phyloP scores from a whole-genome alignment of 2,329 filamentous ascomycete species.

The Apiospora rasikravindrae region DNA sequence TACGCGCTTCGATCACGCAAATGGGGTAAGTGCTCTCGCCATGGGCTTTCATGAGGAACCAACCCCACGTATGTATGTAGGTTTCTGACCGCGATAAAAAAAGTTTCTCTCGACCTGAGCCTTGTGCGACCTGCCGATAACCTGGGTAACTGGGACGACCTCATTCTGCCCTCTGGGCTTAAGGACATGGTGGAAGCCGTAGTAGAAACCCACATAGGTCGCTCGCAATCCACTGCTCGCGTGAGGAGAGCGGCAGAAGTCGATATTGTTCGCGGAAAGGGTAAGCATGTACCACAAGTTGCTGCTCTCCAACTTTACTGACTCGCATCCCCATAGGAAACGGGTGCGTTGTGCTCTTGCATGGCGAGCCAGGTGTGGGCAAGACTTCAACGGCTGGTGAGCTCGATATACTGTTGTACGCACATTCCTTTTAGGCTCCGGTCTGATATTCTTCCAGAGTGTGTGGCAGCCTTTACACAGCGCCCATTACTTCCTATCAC shows the following conservation, averaged over 20 bases:
- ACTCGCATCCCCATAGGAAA: constrained; percentile 31
- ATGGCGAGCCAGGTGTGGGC: constrained; percentile 32
- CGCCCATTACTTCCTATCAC: constrained; percentile 22
- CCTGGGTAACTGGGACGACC: constrained; percentile 32
- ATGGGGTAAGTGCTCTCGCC: constrained; percentile 33
- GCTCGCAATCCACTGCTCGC: constrained; percentile 19
- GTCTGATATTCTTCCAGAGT: background rate
- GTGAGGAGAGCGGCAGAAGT: constrained; percentile 25
- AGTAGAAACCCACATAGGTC: constrained; percentile 33
- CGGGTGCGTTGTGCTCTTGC: constrained; percentile 39
- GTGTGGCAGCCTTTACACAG: constrained; percentile 20
- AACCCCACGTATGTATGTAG: background rate
- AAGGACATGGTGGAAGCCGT: constrained; percentile 37
- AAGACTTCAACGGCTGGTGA: constrained; percentile 25
- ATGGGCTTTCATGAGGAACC: too few relatives aligned
- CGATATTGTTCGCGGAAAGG: constrained; percentile 38
- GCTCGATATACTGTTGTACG: background rate
- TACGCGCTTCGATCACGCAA: constrained; percentile 35
- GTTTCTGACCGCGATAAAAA: background rate
- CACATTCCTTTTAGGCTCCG: too few relatives aligned
- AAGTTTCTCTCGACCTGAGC: constrained; percentile 28
- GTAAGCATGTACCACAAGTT: constrained; percentile 22
- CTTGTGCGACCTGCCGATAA: constrained; percentile 22
- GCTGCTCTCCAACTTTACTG: background rate
- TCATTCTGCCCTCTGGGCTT: constrained; percentile 37